Conservation (phyloP, 176 grass and related monocot genomes). For the Rhynchospora tenuis region DNA sequence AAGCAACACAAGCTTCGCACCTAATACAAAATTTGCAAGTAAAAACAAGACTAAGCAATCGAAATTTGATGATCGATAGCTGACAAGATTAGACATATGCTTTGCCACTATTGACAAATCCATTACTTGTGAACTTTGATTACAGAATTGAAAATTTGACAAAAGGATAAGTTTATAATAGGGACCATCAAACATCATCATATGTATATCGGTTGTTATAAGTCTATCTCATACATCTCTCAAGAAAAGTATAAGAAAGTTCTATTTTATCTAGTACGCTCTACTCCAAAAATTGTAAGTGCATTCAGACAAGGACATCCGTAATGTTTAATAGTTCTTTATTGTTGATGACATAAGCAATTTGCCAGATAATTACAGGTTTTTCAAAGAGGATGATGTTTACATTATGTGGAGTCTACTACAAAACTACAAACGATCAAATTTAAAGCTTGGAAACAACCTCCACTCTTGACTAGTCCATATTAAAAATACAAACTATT, state of each 20-base stretch:
- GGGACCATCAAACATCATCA: constrained; percentile 2
- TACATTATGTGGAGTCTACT: constrained; percentile 7
- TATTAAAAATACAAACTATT: background rate
- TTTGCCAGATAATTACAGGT: background rate
- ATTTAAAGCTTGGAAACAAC: background rate
- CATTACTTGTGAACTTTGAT: background rate
- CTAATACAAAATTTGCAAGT: too few species aligned
- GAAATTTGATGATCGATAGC: too few species aligned
- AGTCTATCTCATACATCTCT: background rate
- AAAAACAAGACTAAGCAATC: background rate
- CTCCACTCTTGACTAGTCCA: background rate
- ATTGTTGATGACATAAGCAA: background rate
- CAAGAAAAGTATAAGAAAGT: background rate
- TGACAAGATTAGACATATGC: too few species aligned
- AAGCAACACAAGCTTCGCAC: too few species aligned
- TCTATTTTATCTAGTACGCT: background rate
- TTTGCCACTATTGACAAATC: background rate
- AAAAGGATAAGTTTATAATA: background rate
- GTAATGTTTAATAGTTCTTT: background rate
- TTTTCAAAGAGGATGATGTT: background rate
- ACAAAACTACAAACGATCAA: background rate
- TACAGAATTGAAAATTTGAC: background rate
- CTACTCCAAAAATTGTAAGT: background rate
- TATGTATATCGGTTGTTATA: background rate
- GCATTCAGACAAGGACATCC: background rate